phyloP scores from a whole-genome alignment of 345 rosid species.

The Bruguiera parviflora region DNA sequence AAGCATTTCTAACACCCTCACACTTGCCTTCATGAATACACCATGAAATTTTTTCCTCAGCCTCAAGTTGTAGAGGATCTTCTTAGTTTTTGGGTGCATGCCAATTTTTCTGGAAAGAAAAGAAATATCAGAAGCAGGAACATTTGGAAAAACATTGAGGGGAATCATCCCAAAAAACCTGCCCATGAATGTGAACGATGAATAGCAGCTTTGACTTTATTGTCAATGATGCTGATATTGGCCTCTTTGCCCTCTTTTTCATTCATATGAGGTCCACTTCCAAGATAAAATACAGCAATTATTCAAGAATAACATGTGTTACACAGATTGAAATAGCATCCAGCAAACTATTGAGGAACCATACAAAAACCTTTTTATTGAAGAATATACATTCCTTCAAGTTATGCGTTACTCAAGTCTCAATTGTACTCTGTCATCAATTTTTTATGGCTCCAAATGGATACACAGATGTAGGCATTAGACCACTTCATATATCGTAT shows the following conservation, averaged over 20 bases:
- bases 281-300: constrained; percentile 24
- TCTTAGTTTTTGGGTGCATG: constrained; percentile 68
- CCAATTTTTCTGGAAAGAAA: constrained; percentile 57
- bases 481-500: no score
- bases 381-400: constrained; percentile 55
- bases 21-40: constrained; percentile 62
- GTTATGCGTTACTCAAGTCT: constrained; percentile 18
- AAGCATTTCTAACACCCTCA: constrained; percentile 56
- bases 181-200: constrained; percentile 77
- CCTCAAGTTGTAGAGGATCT: constrained; percentile 51
- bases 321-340: neutral
- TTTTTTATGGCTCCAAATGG: no score
- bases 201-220: constrained; percentile 54
- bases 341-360: neutral
- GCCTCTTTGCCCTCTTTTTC: constrained; percentile 72
- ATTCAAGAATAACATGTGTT: constrained; percentile 6
- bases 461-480: no score
- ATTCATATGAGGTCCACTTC: constrained; percentile 76
- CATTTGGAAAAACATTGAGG: neutral
- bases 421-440: no score
- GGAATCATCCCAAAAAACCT: neutral
- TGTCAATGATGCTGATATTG: constrained; percentile 34
- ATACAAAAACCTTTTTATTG: constrained; percentile 65
- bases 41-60: constrained; percentile 57
- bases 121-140: constrained; percentile 6